A percentile compares a stretch with the other conserved stretches of the same genome.
These are phyloP conservation scores for Hansenula lynferdii DNA, from an alignment of 1,139 yeast genomes.

Conservation along the genomic window DNA sequence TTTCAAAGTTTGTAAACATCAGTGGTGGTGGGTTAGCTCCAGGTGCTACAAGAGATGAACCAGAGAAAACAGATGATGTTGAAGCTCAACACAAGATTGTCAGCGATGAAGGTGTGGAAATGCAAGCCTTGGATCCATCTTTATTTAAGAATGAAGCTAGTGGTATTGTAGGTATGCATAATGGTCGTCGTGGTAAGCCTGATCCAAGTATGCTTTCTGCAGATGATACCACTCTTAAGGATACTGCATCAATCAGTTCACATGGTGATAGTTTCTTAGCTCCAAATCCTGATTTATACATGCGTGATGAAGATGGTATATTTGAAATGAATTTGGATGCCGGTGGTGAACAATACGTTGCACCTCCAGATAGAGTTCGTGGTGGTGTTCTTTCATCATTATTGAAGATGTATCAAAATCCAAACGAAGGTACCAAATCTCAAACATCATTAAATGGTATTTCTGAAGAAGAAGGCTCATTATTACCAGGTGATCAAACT, in stretches of 20 bases:
- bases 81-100: conserved; percentile 12
- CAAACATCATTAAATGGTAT: conserved; percentile 15
- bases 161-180: conserved; percentile 25
- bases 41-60: conserved; percentile 17
- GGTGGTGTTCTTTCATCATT: conserved; percentile 82
- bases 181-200: background rate
- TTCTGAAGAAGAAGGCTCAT: conserved; percentile 8
- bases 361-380: conserved; percentile 70
- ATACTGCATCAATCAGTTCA: conserved; percentile 8
- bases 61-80: conserved; percentile 12
- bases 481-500: conserved; percentile 8
- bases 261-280: conserved; percentile 22
- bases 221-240: conserved; percentile 15
- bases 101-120: conserved; percentile 14
- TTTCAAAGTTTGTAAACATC: conserved; percentile 23
- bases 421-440: conserved; percentile 36
- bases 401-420: conserved; percentile 58
- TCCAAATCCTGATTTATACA: conserved; percentile 42
- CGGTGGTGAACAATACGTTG: conserved; percentile 44
- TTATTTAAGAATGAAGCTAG: conserved; percentile 21
- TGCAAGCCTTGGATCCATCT: conserved; percentile 19
- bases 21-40: conserved; percentile 28
- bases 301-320: conserved; percentile 28
- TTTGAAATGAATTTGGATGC: conserved; percentile 17
- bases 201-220: background rate